These are phyloP conservation scores for Diaporthe vexans DNA, from an alignment of 2,329 filamentous ascomycete genomes.

Conservation along the genomic window DNA sequence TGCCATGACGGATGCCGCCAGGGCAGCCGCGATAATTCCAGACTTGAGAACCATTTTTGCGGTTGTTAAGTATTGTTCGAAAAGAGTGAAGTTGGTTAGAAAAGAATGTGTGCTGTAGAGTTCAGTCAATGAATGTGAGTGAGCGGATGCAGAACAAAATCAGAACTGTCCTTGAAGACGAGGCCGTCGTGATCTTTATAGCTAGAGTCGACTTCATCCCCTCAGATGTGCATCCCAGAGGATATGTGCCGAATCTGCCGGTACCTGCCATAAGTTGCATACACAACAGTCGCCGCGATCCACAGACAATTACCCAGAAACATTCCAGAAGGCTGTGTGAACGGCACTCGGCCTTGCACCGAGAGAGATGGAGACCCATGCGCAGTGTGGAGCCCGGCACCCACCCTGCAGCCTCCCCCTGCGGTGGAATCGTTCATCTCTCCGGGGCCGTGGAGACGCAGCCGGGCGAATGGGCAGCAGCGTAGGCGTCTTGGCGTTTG, in stretches of 20 bases:
- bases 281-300: neutral
- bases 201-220: neutral
- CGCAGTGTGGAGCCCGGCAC: slow-evolving; percentile 22
- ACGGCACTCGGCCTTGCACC: slow-evolving; percentile 18
- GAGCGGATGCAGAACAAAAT: slow-evolving; percentile 4
- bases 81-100: slow-evolving; percentile 25
- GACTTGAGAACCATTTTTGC: slow-evolving; percentile 33
- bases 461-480: slow-evolving; percentile 23
- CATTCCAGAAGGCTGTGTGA: slow-evolving; percentile 23
- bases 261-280: neutral
- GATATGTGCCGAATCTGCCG: slow-evolving; percentile 8
- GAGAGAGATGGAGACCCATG: neutral
- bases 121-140: slow-evolving; percentile 23
- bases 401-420: slow-evolving; percentile 28
- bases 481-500: slow-evolving; percentile 21
- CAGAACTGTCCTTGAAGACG: neutral
- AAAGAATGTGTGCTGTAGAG: slow-evolving; percentile 16
- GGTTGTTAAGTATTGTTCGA: slow-evolving; percentile 13
- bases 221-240: neutral
- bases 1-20: slow-evolving; percentile 39
- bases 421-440: slow-evolving; percentile 32
- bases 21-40: slow-evolving; percentile 37
- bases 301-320: slow-evolving; percentile 25
- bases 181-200: slow-evolving; percentile 28
- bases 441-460: slow-evolving; percentile 16